Evolutionary conservation across 2,329 filamentous ascomycete species (phyloP).

Genomic region (Daldinia eschscholtzii): DNA sequence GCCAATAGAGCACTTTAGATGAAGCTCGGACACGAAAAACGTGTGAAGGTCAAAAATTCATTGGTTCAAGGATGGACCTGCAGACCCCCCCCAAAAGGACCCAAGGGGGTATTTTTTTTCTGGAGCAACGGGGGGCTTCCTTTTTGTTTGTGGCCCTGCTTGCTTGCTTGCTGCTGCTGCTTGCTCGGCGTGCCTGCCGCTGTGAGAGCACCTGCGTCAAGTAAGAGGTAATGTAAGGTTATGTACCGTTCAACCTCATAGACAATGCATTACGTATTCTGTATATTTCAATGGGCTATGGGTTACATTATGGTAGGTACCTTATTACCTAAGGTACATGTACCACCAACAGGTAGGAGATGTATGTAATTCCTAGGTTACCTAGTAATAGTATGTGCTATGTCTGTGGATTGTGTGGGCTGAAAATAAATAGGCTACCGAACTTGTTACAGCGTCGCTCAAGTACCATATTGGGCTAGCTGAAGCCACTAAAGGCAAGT

Average conservation of each 20-base stretch:
- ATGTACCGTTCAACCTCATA: background rate
- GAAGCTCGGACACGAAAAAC: conserved; percentile 41
- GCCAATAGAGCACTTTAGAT: conserved; percentile 35
- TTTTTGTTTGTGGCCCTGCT: conserved; percentile 24
- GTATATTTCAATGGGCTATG: background rate
- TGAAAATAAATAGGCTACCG: conserved; percentile 8
- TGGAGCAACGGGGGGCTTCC: conserved; percentile 14
- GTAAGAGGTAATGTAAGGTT: conserved; percentile 3
- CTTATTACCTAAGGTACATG: too few relatives aligned
- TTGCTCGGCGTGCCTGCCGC: conserved; percentile 10
- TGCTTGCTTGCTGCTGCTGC: conserved; percentile 12
- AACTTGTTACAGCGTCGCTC: conserved; percentile 17
- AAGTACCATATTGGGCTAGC: conserved; percentile 29
- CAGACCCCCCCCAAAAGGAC: conserved; percentile 19
- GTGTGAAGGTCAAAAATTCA: conserved; percentile 39
- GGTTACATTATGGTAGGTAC: too few relatives aligned
- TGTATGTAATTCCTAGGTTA: too few relatives aligned
- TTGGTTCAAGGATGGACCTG: conserved; percentile 40
- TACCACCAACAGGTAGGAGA: too few relatives aligned
- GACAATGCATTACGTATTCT: conserved; percentile 22
- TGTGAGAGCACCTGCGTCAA: conserved; percentile 5
- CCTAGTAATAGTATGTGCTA: too few relatives aligned
- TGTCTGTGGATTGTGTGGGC: conserved; percentile 1
- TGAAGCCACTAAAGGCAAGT: conserved; percentile 32
- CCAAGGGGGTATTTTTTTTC: conserved; percentile 27